Base-by-base conservation (phyloP, 2,329 filamentous ascomycete species). In the Beauveria rudraprayagi region DNA sequence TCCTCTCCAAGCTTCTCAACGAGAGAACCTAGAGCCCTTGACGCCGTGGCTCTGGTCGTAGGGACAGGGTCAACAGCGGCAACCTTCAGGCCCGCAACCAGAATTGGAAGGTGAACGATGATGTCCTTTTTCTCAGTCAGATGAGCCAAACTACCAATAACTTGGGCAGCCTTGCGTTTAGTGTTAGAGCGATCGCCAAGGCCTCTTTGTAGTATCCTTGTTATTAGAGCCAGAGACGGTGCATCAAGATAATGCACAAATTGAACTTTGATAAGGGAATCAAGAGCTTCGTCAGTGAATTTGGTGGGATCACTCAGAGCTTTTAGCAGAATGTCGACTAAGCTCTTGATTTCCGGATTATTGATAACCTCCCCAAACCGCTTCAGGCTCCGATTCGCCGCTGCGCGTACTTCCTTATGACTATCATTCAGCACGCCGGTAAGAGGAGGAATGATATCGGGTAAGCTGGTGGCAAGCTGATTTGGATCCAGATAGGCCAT, bases 211-310 rank as follows among this genome's bases (percentile, higher is more conserved):
- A 99, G 80, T 67, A 99, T 97, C 65, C 94, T 91, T 52, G 94
- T 95, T 65, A 99, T 91, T 58, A 99, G 83, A 22, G 94, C 94
- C 68, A 99, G 80, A 2, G 95, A 99, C 5, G 94, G 94, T 1
- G 95, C 91, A 74, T 99, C 94, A n/a, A 99, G 83, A 71, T 97
- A 99, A 76, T 99, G 94, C 16, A 97, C 87, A 71, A 99, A 99
- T 54, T 92, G 92, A n/a, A 99, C 90, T 77, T 96, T 97, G 78
- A 99, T 97, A 62, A 99, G 83, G 0, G 91, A 82, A 72, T 99
- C 93, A 63, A 99, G 80, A 17, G 94, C 94, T 66, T 95, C 90
- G 69, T 99, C 93, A 0, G 95, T 99, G 76, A 96, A 91, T 72
- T 94, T 97, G 0, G 93, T 99, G 1, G 94, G 92, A 72, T 99